Base-by-base conservation (phyloP, 2,329 filamentous ascomycete genomes). In the Lecanosticta acicola region DNA sequence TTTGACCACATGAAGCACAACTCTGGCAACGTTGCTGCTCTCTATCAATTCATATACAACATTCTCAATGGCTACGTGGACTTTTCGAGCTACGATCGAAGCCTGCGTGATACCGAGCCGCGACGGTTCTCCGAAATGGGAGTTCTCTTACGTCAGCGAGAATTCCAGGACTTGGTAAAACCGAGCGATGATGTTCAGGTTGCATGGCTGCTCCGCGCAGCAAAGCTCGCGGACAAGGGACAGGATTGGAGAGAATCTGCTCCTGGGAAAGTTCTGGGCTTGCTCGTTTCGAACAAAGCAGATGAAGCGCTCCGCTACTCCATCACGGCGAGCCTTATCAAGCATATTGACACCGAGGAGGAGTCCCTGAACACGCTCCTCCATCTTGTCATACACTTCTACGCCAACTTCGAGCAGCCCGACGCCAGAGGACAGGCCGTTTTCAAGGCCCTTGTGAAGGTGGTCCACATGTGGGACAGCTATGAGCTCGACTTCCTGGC, bases 231-330 rank as follows among this genome's bases (percentile, higher is more conserved):
- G 2, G 21, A 45, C 18, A 41, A 41, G 26, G 13, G 11, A 14
- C 13, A 19, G 14, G 18, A 37, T 19, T 54, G 49, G 54, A 41
- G 24, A 32, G 40, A 50, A 2, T 59, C 42, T 24, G 39, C 45
- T 9, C 56, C 58, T 13, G 56, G 54, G 17, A 49, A 50, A 36
- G 42, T 60, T 4, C 29, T 60, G n/a, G 47, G 43, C 3, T 13
- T 44, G 17, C 43, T 42, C 37, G 51, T 18, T 32, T 51, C 33
- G 21, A 11, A n/a, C 14, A 43, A 37, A 32, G 26, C 24, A n/a
- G 19, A 14, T n/a, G 29, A 21, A 3, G 4, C 18, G 21, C n/a
- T 57, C 14, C 21, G 18, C 4, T 17, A 7, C 2, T 2, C 37
- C 5, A 33, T 53, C 20, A 41, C 43, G 21, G 14, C 26, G 3